Percentiles rank a stretch among this genome's conserved stretches.
phyloP scores from a whole-genome alignment of 306 rosid genomes.

The Cicer judaicum region DNA sequence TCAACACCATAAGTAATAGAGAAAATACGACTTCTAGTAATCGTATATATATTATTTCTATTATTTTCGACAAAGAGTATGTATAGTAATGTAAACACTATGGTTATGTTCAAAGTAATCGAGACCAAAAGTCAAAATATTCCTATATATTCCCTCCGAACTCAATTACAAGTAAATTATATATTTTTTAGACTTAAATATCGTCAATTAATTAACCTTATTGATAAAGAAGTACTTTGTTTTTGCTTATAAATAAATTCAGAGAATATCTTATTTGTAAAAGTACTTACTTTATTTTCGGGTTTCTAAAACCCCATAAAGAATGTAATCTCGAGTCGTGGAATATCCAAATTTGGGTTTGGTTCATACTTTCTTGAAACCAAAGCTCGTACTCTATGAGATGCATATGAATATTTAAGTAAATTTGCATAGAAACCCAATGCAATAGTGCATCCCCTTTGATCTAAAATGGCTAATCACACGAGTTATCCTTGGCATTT shows the following conservation, averaged over 20 bases:
- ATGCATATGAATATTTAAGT: constrained; percentile 19
- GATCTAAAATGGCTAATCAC: constrained; percentile 23
- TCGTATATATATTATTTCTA: too few species aligned
- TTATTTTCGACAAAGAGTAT: neutral
- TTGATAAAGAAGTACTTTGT: too few species aligned
- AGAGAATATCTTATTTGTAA: too few species aligned
- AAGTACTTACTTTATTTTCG: constrained; percentile 21
- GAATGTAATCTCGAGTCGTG: constrained; percentile 36
- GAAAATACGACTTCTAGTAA: too few species aligned
- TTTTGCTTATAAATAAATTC: too few species aligned
- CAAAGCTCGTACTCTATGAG: constrained; percentile 33
- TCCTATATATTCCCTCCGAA: too few species aligned
- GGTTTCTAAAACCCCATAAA: constrained; percentile 41
- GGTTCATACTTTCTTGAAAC: constrained; percentile 12
- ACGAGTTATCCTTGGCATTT: constrained; percentile 36
- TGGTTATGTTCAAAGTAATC: constrained; percentile 41
- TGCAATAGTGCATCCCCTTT: constrained; percentile 69
- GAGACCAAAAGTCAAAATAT: constrained; percentile 42
- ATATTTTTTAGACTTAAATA: too few species aligned
- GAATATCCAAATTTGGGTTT: constrained; percentile 31
- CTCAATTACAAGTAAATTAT: too few species aligned
- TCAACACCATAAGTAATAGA: neutral
- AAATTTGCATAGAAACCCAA: constrained; percentile 45
- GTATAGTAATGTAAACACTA: constrained; percentile 16
- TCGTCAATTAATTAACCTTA: too few species aligned